Conservation (phyloP, 768 basidiomycete species). For the Podaxis pistillaris region DNA sequence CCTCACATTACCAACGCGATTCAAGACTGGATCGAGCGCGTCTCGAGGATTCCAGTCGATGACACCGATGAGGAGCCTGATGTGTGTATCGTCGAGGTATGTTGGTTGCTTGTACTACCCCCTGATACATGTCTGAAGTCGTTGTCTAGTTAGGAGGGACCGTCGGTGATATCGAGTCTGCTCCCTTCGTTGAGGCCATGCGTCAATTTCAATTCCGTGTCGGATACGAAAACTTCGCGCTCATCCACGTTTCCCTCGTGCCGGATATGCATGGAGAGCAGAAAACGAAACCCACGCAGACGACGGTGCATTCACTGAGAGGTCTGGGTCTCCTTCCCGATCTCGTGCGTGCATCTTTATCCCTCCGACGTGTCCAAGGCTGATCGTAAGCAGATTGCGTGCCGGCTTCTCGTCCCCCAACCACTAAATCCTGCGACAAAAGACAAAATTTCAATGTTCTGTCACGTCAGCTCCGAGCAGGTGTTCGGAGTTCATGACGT, state of each 20-base stretch:
- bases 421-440: constrained; percentile 85
- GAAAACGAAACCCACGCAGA: constrained; percentile 99
- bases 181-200: constrained; percentile 98
- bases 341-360: constrained; percentile 52
- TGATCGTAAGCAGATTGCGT: constrained; percentile 70
- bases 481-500: constrained; percentile 97
- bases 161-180: constrained; percentile 98
- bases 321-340: constrained; percentile 93
- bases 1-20: constrained; percentile 96
- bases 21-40: constrained; percentile 97
- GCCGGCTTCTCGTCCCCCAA: constrained; percentile 77
- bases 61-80: constrained; percentile 92
- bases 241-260: constrained; percentile 96
- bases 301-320: constrained; percentile 89
- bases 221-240: constrained; percentile 93
- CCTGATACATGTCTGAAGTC: not conserved
- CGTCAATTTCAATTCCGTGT: constrained; percentile 99
- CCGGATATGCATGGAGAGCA: constrained; percentile 99
- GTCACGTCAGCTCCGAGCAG: constrained; percentile 86
- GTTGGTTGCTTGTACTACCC: not conserved
- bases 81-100: constrained; percentile 95
- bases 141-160: constrained; percentile 86
- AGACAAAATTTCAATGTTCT: constrained; percentile 99
- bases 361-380: not conserved
- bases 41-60: constrained; percentile 92